Conservation (phyloP, 805 yeast species). For the Schwanniomyces vanrijiae region DNA sequence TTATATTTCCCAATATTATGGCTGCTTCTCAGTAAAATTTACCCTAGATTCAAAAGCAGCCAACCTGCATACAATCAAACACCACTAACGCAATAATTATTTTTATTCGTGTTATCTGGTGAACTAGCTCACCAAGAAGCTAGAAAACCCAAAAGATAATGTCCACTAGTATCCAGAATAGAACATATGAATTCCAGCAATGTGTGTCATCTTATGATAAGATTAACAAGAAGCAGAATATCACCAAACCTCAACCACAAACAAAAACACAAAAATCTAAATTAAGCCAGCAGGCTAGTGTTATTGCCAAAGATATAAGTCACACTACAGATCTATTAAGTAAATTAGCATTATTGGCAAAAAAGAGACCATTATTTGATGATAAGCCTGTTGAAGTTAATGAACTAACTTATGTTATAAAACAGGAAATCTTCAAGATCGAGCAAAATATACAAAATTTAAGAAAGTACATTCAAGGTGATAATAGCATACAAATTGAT, state of each 20-base stretch:
- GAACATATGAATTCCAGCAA: constrained; percentile 91
- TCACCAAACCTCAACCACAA: constrained; percentile 19
- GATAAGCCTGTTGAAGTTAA: constrained; percentile 93
- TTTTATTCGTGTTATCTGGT: not conserved
- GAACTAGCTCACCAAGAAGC: not conserved
- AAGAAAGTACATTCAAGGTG: constrained; percentile 52
- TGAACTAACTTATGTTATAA: constrained; percentile 82
- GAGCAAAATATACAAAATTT: constrained; percentile 67
- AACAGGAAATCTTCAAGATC: constrained; percentile 82
- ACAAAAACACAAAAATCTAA: constrained; percentile 30
- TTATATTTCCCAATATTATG: too few relatives aligned
- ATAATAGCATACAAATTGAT: constrained; percentile 42
- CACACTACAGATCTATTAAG: constrained; percentile 79
- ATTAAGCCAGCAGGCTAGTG: constrained; percentile 65
- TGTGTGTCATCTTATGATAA: constrained; percentile 78
- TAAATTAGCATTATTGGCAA: constrained; percentile 81
- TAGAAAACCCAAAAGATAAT: constrained; percentile 5
- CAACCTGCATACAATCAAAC: not conserved
- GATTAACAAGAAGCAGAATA: constrained; percentile 46
- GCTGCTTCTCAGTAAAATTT: too few relatives aligned
- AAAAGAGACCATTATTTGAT: constrained; percentile 85
- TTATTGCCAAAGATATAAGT: constrained; percentile 85
- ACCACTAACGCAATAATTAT: not conserved
- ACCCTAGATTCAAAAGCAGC: too few relatives aligned
- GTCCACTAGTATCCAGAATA: constrained; percentile 56